These are phyloP conservation scores for Gaertneriomyces sp. DNA, from an alignment of 192 early-diverging fungal genomes.

Conservation along the genomic window DNA sequence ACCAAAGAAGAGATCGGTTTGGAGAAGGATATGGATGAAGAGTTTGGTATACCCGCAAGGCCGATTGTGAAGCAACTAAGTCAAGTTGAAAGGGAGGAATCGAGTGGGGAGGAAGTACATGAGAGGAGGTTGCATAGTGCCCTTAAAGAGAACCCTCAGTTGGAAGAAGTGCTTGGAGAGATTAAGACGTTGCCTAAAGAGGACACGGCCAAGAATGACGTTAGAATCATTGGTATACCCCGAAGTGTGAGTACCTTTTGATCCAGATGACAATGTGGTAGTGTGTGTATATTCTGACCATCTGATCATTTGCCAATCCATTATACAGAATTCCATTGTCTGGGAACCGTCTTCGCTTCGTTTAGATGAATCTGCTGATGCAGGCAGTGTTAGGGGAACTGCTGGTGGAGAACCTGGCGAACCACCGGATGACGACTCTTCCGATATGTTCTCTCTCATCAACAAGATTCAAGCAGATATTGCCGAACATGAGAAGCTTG, in stretches of 20 bases:
- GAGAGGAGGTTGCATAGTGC: conserved; percentile 35
- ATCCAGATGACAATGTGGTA: no score
- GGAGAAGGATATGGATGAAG: conserved; percentile 4
- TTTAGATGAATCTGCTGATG: background rate
- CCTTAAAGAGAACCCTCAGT: conserved; percentile 23
- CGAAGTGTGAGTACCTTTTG: background rate
- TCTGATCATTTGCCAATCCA: no score
- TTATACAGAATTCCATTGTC: background rate
- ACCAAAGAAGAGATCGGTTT: conserved; percentile 18
- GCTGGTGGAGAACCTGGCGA: background rate
- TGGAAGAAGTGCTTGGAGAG: background rate
- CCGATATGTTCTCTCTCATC: conserved; percentile 42
- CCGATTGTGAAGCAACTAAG: conserved; percentile 10
- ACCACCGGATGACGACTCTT: conserved; percentile 7
- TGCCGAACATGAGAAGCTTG: conserved; percentile 45
- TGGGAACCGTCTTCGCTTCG: conserved; percentile 3
- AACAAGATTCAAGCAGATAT: conserved; percentile 50
- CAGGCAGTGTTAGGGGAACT: background rate
- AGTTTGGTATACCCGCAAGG: conserved; percentile 26
- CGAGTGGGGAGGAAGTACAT: conserved; percentile 24
- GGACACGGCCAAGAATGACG: background rate
- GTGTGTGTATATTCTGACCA: no score
- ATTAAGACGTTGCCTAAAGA: background rate
- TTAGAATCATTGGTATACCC: conserved; percentile 1
- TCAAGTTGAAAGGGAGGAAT: conserved; percentile 12